Evolutionary conservation across 2,329 filamentous ascomycete genomes (phyloP).

Genomic region (Pseudofabraea citricarpa): DNA sequence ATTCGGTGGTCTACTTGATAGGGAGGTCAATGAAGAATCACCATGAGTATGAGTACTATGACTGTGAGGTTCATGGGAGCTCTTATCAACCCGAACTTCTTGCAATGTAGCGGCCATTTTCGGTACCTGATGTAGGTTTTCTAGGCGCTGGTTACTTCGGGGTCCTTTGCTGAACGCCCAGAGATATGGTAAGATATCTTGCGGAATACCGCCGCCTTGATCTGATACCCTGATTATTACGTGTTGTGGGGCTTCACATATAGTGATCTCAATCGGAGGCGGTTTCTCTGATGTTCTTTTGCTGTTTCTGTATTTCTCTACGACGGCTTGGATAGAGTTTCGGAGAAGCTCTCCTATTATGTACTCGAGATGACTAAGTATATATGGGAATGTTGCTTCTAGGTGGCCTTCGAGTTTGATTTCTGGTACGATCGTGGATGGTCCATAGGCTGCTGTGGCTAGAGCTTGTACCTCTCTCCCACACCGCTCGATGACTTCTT

Average conservation of each 20-base stretch:
- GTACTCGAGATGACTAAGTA: slow-evolving; percentile 92
- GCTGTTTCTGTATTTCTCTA: slow-evolving; percentile 61
- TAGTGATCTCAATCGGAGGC: slow-evolving; percentile 86
- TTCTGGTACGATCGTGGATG: slow-evolving; percentile 67
- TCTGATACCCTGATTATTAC: slow-evolving; percentile 96
- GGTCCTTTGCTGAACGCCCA: slow-evolving; percentile 98
- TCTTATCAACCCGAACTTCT: slow-evolving; percentile 59
- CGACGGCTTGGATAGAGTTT: slow-evolving; percentile 89
- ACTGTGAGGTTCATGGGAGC: slow-evolving; percentile 9
- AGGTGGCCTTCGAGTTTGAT: slow-evolving; percentile 82
- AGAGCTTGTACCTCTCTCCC: slow-evolving; percentile 71
- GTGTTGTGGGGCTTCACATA: slow-evolving; percentile 91
- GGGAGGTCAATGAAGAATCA: slow-evolving; percentile 62
- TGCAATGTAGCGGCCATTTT: slow-evolving; percentile 91
- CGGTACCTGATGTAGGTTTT: slow-evolving; percentile 82
- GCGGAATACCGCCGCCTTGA: slow-evolving; percentile 85
- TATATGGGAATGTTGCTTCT: slow-evolving; percentile 90
- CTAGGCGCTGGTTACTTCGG: slow-evolving; percentile 68
- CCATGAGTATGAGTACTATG: neutral
- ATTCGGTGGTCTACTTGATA: slow-evolving; percentile 81
- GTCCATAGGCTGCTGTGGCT: slow-evolving; percentile 69
- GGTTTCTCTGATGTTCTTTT: slow-evolving; percentile 34
- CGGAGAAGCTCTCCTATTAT: slow-evolving; percentile 92
- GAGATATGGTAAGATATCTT: slow-evolving; percentile 78
- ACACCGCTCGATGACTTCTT: slow-evolving; percentile 82